Evolutionary conservation across 495 filamentous ascomycete species (phyloP), one percentile per base, ranked within the genome.

Genomic region (Cenococcum geophilum): DNA sequence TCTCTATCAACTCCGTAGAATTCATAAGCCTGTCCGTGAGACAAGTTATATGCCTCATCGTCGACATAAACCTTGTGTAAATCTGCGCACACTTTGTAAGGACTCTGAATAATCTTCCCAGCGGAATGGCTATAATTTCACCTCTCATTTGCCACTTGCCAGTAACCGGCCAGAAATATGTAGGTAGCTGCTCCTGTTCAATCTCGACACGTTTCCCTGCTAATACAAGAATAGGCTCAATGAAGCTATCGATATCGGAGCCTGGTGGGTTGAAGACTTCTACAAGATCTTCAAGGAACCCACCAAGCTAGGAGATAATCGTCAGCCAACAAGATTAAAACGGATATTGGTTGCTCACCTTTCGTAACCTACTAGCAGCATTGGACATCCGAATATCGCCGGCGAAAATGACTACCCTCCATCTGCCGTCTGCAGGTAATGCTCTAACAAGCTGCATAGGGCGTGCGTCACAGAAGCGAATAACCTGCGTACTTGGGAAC

Each of bases 1-100:
- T 73, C 55, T 0, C 77, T 72, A 54, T 80, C 75, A 25, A 89
- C 74, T 0, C 81, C 84, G 49, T 86, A 84, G 8, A 75, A 72
- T 40, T 86, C 74, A 62, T 89, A 89, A 3, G 80, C 80, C 34
- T 86, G 77, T 0, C 85, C 85, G 54, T 86, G 83, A n/a, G 79
- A 81, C 5, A 76, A 74, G 58, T 87, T 82, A 71, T 86, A 84
- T 69, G 79, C 83, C 57, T 85, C 80, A 55, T 88, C 86, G 58
- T 90, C 86, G 37, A 82, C 79, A 69, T 79, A 88, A 4, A 83
- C 77, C 59, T 87, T 88, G 55, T 83, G 78, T 1, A 85, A 64
- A 61, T 82, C 85, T 85, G 37, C 35, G 18, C 10, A 21, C 1
- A 34, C 35, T 27, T 21, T 49, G 36, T 50, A 43, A 57, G 37